Conservation (phyloP, 2,329 filamentous ascomycete species). For the Botrytis squamosa region DNA sequence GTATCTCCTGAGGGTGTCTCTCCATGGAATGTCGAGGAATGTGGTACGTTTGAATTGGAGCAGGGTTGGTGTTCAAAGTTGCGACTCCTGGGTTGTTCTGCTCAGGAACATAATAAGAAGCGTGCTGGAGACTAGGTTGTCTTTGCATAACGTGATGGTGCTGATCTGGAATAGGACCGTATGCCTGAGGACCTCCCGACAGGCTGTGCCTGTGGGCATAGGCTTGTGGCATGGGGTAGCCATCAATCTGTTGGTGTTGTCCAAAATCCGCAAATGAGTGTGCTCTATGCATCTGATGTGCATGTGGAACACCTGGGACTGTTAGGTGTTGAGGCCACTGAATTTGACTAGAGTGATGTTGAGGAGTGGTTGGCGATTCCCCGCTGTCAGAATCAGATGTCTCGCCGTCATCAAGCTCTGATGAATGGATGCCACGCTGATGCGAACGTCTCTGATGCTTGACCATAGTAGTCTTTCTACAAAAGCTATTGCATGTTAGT, state of each 20-base stretch:
- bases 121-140: slow-evolving; percentile 37
- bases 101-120: slow-evolving; percentile 55
- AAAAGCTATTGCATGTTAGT: slow-evolving; percentile 53
- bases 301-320: slow-evolving; percentile 38
- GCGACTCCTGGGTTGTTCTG: slow-evolving; percentile 61
- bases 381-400: slow-evolving; percentile 44
- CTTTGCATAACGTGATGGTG: slow-evolving; percentile 42
- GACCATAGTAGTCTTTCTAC: slow-evolving; percentile 70
- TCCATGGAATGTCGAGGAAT: slow-evolving; percentile 41
- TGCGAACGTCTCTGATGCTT: slow-evolving; percentile 64
- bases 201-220: slow-evolving; percentile 51
- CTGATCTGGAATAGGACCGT: slow-evolving; percentile 47
- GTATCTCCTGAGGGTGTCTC: slow-evolving; percentile 47
- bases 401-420: slow-evolving; percentile 46
- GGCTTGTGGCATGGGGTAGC: slow-evolving; percentile 37
- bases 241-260: slow-evolving; percentile 44
- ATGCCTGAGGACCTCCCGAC: slow-evolving; percentile 46
- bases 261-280: slow-evolving; percentile 56
- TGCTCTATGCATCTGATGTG: slow-evolving; percentile 47
- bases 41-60: slow-evolving; percentile 51
- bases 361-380: slow-evolving; percentile 59
- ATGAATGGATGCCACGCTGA: slow-evolving; percentile 55
- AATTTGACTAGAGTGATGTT: slow-evolving; percentile 47
- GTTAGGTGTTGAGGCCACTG: slow-evolving; percentile 51
- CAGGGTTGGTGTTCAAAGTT: slow-evolving; percentile 55